Percentiles rank a stretch among this genome's conserved stretches.
Conservation (phyloP, 139 green algal genomes). For the Chlorella vulgaris region DNA sequence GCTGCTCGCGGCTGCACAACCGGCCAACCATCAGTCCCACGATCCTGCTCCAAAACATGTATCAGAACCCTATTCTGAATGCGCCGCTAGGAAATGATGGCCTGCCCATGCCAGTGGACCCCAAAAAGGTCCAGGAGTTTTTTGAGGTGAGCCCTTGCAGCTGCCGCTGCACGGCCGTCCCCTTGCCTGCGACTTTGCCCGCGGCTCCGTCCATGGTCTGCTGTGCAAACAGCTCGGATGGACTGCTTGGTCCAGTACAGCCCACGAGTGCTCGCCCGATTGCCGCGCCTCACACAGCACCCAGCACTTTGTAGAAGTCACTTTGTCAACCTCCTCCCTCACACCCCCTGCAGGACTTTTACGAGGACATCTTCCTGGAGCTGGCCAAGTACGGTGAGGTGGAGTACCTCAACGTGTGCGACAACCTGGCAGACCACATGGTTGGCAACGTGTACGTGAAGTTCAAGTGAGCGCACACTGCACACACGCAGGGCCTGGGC, state of each 20-base stretch:
- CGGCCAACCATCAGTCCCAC: conserved; percentile 90
- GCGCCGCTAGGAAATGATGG: conserved; percentile 85
- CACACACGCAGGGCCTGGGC: too few species aligned
- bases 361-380: conserved; percentile 99
- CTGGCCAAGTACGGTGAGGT: conserved; percentile 91
- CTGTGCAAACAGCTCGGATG: too few species aligned
- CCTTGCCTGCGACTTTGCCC: too few species aligned
- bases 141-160: conserved; percentile 70
- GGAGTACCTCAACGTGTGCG: conserved; percentile 97
- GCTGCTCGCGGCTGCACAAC: conserved; percentile 98
- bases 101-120: conserved; percentile 82
- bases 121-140: conserved; percentile 84
- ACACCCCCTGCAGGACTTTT: conserved; percentile 86
- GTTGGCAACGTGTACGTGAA: conserved; percentile 96
- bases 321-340: neutral
- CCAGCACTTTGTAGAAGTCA: too few species aligned
- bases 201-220: too few species aligned
- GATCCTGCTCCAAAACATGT: conserved; percentile 95
- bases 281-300: too few species aligned
- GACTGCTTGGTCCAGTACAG: too few species aligned
- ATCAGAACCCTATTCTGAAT: conserved; percentile 92
- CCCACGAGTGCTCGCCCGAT: too few species aligned
- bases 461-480: conserved; percentile 60
- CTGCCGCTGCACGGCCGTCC: neutral
- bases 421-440: conserved; percentile 99